Conservation (phyloP, 2,329 filamentous ascomycete species). For the Beauveria sp. region DNA sequence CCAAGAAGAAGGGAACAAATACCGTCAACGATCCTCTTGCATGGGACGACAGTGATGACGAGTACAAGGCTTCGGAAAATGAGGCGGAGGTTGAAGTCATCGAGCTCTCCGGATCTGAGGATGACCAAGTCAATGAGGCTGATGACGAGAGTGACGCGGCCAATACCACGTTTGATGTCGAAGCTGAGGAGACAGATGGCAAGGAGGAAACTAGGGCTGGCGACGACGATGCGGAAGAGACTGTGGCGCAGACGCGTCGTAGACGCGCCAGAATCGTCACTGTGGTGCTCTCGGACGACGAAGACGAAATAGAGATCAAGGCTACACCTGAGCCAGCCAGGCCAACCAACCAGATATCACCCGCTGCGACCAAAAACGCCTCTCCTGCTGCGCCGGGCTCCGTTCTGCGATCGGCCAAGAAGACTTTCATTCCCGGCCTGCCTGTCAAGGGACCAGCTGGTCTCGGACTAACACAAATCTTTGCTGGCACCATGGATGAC, state of each 20-base stretch:
- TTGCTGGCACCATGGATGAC: slow-evolving; percentile 78
- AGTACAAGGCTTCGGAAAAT: slow-evolving; percentile 35
- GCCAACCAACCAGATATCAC: slow-evolving; percentile 30
- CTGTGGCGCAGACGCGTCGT: slow-evolving; percentile 30
- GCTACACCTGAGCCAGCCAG: slow-evolving; percentile 43
- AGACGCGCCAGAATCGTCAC: slow-evolving; percentile 43
- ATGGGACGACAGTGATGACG: slow-evolving; percentile 51
- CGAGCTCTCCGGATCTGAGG: slow-evolving; percentile 29
- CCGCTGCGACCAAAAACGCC: slow-evolving; percentile 31
- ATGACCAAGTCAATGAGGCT: slow-evolving; percentile 25
- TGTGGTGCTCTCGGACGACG: slow-evolving; percentile 56
- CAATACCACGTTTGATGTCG: slow-evolving; percentile 31
- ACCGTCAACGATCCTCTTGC: slow-evolving; percentile 42
- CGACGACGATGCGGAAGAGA: slow-evolving; percentile 30
- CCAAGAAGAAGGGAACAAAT: slow-evolving; percentile 54
- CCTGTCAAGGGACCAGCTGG: slow-evolving; percentile 53
- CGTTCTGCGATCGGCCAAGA: slow-evolving; percentile 60
- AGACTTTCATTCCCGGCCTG: slow-evolving; percentile 62
- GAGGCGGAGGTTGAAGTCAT: slow-evolving; percentile 27
- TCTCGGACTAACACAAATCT: slow-evolving; percentile 80
- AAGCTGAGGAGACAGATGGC: slow-evolving; percentile 25
- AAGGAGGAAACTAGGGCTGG: slow-evolving; percentile 17
- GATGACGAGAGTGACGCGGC: slow-evolving; percentile 28
- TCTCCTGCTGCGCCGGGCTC: slow-evolving; percentile 54
- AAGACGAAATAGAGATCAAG: slow-evolving; percentile 44